A percentile compares a stretch with the other conserved stretches of the same genome.
These are phyloP conservation scores for Fusarium torreyae DNA, from an alignment of 2,329 filamentous ascomycete species.

Conservation along the genomic window DNA sequence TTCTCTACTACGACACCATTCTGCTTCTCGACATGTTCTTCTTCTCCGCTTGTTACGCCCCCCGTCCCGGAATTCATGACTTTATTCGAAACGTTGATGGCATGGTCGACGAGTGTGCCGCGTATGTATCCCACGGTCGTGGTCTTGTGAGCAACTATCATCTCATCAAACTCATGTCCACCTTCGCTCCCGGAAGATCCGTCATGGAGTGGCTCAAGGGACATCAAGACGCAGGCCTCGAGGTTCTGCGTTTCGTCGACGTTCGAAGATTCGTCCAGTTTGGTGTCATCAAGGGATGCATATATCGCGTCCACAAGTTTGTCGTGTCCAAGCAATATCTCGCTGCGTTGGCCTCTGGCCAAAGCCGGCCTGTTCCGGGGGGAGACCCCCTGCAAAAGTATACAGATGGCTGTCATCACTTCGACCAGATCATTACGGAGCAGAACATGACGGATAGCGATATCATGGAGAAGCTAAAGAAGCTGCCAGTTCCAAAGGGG, in stretches of 20 bases:
- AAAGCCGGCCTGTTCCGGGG: slow-evolving; percentile 59
- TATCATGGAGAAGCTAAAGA: slow-evolving; percentile 77
- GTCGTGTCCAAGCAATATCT: slow-evolving; percentile 79
- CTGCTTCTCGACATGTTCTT: slow-evolving; percentile 95
- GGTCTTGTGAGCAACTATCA: slow-evolving; percentile 69
- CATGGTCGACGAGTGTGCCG: slow-evolving; percentile 88
- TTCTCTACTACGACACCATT: slow-evolving; percentile 93
- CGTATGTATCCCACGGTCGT: slow-evolving; percentile 78
- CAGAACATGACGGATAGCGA: slow-evolving; percentile 78
- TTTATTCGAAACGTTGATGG: slow-evolving; percentile 82
- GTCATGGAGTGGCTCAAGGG: slow-evolving; percentile 88
- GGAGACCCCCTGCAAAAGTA: slow-evolving; percentile 74
- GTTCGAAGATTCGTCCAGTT: slow-evolving; percentile 94
- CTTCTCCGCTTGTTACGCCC: slow-evolving; percentile 91
- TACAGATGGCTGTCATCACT: slow-evolving; percentile 80
- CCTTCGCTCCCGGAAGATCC: slow-evolving; percentile 86
- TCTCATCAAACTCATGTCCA: slow-evolving; percentile 87
- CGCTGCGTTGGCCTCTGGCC: slow-evolving; percentile 68
- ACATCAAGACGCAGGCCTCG: slow-evolving; percentile 76
- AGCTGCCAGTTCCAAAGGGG: slow-evolving; percentile 65
- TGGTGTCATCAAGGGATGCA: slow-evolving; percentile 92
- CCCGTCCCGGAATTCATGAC: slow-evolving; percentile 80
- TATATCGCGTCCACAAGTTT: slow-evolving; percentile 95
- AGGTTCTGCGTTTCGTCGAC: slow-evolving; percentile 83
- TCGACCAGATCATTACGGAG: slow-evolving; percentile 88